Conservation (phyloP, 345 rosid genomes). For the Eucalyptus polyanthemos region DNA sequence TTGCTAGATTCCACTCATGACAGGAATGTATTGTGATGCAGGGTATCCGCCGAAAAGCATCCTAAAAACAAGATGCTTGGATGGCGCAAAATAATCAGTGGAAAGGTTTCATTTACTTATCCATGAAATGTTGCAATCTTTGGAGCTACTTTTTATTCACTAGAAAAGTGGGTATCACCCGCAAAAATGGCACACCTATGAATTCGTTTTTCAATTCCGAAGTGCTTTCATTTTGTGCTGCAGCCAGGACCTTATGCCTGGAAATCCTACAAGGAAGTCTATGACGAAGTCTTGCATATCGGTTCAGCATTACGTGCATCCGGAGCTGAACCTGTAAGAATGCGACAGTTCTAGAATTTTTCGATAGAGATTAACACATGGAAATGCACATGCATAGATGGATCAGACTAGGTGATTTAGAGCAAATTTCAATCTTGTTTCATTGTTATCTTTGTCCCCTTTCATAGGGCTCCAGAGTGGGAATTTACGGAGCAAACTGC, state of each 20-base stretch:
- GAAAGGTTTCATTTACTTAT: conserved; percentile 28
- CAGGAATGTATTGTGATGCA: background rate
- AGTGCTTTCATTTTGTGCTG: background rate
- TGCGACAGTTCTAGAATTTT: background rate
- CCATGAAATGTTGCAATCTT: background rate
- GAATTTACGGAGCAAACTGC: conserved; percentile 88
- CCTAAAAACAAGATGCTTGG: conserved; percentile 88
- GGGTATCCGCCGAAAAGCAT: conserved; percentile 46
- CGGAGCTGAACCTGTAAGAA: conserved; percentile 82
- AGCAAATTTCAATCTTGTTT: background rate
- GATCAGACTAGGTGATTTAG: background rate
- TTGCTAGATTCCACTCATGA: background rate
- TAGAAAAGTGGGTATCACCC: background rate
- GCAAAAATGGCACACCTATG: background rate
- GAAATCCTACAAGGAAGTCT: conserved; percentile 83
- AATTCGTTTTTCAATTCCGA: background rate
- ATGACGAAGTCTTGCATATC: conserved; percentile 62
- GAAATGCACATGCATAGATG: background rate
- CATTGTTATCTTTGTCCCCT: background rate
- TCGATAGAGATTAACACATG: background rate
- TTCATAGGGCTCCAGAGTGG: conserved; percentile 66
- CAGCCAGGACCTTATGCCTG: conserved; percentile 84
- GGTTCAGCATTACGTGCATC: conserved; percentile 75
- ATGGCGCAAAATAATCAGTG: conserved; percentile 60
- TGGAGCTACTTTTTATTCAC: background rate